Conservation (phyloP, 164 flowering plant genomes). For the Stephania cephalantha region DNA sequence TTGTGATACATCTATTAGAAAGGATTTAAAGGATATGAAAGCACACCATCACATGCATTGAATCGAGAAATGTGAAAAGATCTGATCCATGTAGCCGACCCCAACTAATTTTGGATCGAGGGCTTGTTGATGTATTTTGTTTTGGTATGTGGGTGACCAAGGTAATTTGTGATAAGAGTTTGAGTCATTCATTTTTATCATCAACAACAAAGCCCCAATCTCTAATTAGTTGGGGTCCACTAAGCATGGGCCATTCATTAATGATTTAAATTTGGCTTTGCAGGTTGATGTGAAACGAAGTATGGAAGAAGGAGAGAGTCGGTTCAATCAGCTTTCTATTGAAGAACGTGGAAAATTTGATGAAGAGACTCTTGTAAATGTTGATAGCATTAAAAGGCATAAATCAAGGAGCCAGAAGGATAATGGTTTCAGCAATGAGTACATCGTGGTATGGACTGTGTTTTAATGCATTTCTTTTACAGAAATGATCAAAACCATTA, state of each 20-base stretch:
- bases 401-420: constrained; percentile 42
- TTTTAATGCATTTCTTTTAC: background rate
- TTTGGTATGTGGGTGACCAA: too few relatives aligned
- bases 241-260: background rate
- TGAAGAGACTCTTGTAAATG: constrained; percentile 96
- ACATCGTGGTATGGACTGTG: constrained; percentile 68
- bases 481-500: background rate
- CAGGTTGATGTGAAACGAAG: constrained; percentile 77
- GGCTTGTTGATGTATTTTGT: too few relatives aligned
- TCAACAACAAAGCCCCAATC: too few relatives aligned
- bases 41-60: too few relatives aligned
- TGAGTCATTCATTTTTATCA: too few relatives aligned
- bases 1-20: too few relatives aligned
- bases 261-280: constrained; percentile 6
- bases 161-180: too few relatives aligned
- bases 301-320: constrained; percentile 74
- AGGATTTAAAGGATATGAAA: too few relatives aligned
- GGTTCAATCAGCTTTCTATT: constrained; percentile 80
- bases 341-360: constrained; percentile 96
- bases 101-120: too few relatives aligned
- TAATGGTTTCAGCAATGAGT: constrained; percentile 81
- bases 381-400: constrained; percentile 68
- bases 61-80: too few relatives aligned
- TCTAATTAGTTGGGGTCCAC: too few relatives aligned
- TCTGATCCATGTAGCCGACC: too few relatives aligned